phyloP scores from a whole-genome alignment of 202 grass and related monocot genomes.

The Alloteropsis angusta region DNA sequence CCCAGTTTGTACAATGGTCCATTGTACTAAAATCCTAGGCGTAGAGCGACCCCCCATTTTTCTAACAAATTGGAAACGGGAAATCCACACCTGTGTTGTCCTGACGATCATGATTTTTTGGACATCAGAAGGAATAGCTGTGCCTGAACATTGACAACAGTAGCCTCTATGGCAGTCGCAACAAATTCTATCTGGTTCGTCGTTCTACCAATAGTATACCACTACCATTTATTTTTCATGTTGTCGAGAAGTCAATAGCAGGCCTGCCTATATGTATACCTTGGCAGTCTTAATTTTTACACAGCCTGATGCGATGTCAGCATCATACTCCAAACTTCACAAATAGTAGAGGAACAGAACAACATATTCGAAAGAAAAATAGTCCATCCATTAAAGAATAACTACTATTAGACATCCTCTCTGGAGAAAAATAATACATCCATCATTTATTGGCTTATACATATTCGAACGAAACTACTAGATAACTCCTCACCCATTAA shows the following conservation, averaged over 20 bases:
- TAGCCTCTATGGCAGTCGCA: not conserved
- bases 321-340: not conserved
- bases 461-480: too few species aligned
- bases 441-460: too few species aligned
- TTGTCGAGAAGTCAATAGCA: not conserved
- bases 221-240: too few species aligned
- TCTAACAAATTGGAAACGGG: not conserved
- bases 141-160: not conserved
- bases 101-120: not conserved
- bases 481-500: too few species aligned
- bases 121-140: not conserved
- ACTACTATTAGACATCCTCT: too few species aligned
- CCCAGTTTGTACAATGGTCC: constrained; percentile 14
- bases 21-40: not conserved
- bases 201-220: not conserved
- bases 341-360: not conserved
- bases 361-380: too few species aligned
- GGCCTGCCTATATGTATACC: not conserved
- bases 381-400: too few species aligned
- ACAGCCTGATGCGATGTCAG: not conserved
- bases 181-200: not conserved
- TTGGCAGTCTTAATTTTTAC: not conserved
- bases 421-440: too few species aligned
- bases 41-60: not conserved
- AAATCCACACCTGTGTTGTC: not conserved